phyloP scores from a whole-genome alignment of 345 rosid genomes.

The Eucalyptus globulus region DNA sequence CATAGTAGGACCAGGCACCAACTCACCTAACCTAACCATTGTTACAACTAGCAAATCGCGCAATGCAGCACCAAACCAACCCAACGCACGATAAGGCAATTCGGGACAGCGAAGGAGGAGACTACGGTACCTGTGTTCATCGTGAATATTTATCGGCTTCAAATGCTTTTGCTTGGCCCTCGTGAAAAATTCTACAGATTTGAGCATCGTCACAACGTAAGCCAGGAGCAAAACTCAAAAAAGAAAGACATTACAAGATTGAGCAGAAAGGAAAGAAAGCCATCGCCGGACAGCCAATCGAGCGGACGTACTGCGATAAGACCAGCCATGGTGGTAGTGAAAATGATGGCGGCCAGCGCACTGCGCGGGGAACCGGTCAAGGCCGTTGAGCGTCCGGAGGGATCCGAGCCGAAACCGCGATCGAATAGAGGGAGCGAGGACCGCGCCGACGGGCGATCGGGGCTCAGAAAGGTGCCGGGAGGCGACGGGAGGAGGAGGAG shows the following conservation, averaged over 20 bases:
- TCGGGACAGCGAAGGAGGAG: neutral
- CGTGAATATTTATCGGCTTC: constrained; percentile 58
- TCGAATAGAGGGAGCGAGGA: neutral
- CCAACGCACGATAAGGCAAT: neutral
- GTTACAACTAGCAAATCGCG: neutral
- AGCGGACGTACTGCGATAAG: constrained; percentile 32
- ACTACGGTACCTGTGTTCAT: constrained; percentile 61
- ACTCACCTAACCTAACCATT: neutral
- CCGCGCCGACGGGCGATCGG: neutral
- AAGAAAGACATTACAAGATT: neutral
- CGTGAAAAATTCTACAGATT: constrained; percentile 46
- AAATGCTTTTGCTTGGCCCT: constrained; percentile 68
- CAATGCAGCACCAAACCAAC: neutral
- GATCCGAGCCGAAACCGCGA: neutral
- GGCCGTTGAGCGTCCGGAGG: neutral
- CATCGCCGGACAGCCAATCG: neutral
- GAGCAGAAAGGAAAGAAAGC: neutral
- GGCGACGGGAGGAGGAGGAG: neutral
- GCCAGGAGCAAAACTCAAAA: neutral
- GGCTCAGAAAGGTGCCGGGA: neutral
- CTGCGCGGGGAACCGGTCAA: neutral
- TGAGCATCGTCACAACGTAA: neutral
- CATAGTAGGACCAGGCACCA: neutral
- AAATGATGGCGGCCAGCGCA: constrained; percentile 2
- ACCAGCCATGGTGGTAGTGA: neutral